Base-by-base conservation (phyloP, 345 rosid species). In the Euclidium syriacum region DNA sequence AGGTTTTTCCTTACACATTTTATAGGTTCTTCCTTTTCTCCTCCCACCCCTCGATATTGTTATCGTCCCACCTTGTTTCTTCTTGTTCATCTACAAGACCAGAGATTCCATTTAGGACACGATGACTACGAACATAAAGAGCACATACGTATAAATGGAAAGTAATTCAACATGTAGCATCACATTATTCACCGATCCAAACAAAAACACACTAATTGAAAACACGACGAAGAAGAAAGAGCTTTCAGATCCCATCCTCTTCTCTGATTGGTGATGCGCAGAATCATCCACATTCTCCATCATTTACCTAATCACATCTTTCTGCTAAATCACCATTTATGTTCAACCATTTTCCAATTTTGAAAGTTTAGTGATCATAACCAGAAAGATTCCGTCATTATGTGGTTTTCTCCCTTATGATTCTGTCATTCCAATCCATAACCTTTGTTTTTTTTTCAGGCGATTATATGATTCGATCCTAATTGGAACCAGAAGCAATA, bases 51-150 rank as follows among this genome's bases (percentile, higher is more conserved):
- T 62, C 58, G 4, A 14, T n/a, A 55, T 46, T 70, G 43, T 9
- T 54, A 54, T 16, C 30, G 43, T 70, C 74, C 74, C 74, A 70
- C 32, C 58, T 44, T 15, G 23, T 66, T 58, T 47, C 64, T 62
- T 54, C 58, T 54, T 22, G 58, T 22, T 48, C 64, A 54, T 70
- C 74, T 62, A 48, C 68, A 62, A 54, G 8, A 44, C 10, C 22
- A 35, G 18, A 52, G 35, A 36, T n/a, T 38, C 3, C 2, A 30
- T 53, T 12, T 15, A 29, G n/a, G 50, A 52, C 4, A 7, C 68
- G 40, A 39, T 22, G 46, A 53, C 41, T 42, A 25, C 35, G 39
- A 34, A 34, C 40, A 36, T 7, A 17, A 11, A 10, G 3, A 8
- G 24, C 12, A 23, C 32, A 48, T 7, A 41, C 53, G n/a, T 5